These are phyloP conservation scores for Cladobotryum mycophilum DNA, from an alignment of 2,329 filamentous ascomycete genomes.

Conservation along the genomic window DNA sequence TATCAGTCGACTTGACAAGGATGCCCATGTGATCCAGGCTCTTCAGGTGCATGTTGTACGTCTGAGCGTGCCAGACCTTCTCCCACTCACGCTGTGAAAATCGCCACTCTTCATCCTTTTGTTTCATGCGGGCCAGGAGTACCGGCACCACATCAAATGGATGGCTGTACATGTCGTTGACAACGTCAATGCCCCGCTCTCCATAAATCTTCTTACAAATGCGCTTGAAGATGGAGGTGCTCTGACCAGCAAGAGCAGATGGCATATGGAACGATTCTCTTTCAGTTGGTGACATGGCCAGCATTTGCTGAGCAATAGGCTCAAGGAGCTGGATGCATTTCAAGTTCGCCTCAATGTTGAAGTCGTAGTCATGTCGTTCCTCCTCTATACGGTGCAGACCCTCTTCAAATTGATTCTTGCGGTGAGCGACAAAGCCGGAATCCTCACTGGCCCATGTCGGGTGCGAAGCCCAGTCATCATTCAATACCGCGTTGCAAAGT, in stretches of 20 bases:
- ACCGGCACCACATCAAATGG: conserved; percentile 86
- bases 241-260: conserved; percentile 79
- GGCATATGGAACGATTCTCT: conserved; percentile 72
- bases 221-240: conserved; percentile 92
- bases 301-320: conserved; percentile 85
- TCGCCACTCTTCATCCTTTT: conserved; percentile 97
- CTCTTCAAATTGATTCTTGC: conserved; percentile 94
- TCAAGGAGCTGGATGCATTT: conserved; percentile 95
- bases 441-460: conserved; percentile 99
- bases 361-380: conserved; percentile 97
- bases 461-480: conserved; percentile 97
- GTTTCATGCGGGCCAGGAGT: conserved; percentile 81
- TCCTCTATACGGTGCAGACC: conserved; percentile 94
- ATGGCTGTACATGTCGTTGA: conserved; percentile 76
- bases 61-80: conserved; percentile 96
- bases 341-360: conserved; percentile 91
- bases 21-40: conserved; percentile 96
- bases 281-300: conserved; percentile 69
- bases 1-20: conserved; percentile 80
- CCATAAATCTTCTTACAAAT: conserved; percentile 98
- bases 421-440: conserved; percentile 92
- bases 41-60: conserved; percentile 89
- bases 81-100: conserved; percentile 97
- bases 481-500: conserved; percentile 86
- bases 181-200: conserved; percentile 76